Evolutionary conservation across 2,329 filamentous ascomycete genomes (phyloP), one percentile per base, ranked within the genome.

Genomic region (Fusarium sp.): DNA sequence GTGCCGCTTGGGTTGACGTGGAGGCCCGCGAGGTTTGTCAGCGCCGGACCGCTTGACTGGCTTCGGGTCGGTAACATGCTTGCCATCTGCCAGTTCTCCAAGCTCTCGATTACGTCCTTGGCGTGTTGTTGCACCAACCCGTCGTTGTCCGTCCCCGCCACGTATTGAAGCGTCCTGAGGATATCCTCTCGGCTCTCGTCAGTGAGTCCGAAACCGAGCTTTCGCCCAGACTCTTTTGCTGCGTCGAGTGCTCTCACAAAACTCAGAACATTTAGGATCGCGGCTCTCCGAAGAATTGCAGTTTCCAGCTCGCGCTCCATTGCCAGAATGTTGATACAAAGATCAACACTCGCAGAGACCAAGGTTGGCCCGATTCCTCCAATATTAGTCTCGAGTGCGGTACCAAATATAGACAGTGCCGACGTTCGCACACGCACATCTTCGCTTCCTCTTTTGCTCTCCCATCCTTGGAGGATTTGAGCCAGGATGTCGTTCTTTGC

Each of bases 371-470:
- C 87, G 28, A 91, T 78, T 0, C 88, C 89, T 2, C 81, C 79
- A 5, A 91, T 80, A 68, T 90, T 90, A 2, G 84, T 87, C 76
- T 93, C 90, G 28, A 93, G 78, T 0, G 85, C 84, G 2, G 81
- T 80, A 1, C 87, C 87, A 44, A 94, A 82, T 48, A 94, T 86
- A 6, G 90, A 91, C 7, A 94, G 78, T 5, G 91, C 90, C 23
- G 91, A 93, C 13, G 91, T 82, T 1, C 92, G 88, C 70, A 94
- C 87, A 5, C 92, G 86, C 12, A 93, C 82, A 74, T 94, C 92
- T 76, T 94, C 92, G 62, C 86, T 85, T 1, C 90, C 91, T 15
- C 85, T 82, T 60, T 88, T 90, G 66, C 89, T 86, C 69, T 91
- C 86, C 92, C 92, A 94, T 1, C 90, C 91, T 13, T 85, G 81